Percentiles rank a stretch among this genome's conserved stretches.
phyloP scores from a whole-genome alignment of 225 moss, liverwort and hornwort genomes.

The Sphagnum contortum region DNA sequence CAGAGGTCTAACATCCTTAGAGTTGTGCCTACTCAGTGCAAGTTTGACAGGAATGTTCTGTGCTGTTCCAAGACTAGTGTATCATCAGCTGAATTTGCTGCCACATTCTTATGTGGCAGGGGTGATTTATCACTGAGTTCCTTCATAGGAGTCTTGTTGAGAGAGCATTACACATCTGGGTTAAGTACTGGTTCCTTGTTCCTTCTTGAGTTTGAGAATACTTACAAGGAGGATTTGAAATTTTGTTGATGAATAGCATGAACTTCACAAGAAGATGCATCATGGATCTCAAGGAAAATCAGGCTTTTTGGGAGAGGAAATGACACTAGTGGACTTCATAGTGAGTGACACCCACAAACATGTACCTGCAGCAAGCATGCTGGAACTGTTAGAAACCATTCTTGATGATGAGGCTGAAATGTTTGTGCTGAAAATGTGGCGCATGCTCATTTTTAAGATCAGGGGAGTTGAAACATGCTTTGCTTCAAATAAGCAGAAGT shows the following conservation, averaged over 20 bases:
- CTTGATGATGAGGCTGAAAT: conserved; percentile 96
- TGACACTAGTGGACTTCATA: conserved; percentile 82
- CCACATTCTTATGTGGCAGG: too few relatives aligned
- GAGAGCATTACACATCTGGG: too few relatives aligned
- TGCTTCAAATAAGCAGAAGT: conserved; percentile 39
- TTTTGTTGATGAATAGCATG: conserved; percentile 42
- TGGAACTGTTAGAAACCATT: conserved; percentile 75
- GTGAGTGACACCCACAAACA: conserved; percentile 93
- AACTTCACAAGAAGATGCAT: conserved; percentile 86
- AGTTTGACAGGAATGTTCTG: too few relatives aligned
- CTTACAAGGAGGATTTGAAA: too few relatives aligned
- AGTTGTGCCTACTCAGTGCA: too few relatives aligned
- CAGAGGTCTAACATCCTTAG: too few relatives aligned
- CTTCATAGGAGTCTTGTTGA: too few relatives aligned
- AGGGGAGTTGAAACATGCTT: conserved; percentile 91
- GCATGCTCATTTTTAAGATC: conserved; percentile 95
- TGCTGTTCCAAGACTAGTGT: too few relatives aligned
- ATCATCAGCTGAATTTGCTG: too few relatives aligned
- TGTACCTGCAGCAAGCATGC: conserved; percentile 74
- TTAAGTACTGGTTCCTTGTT: too few relatives aligned
- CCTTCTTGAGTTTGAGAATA: too few relatives aligned
- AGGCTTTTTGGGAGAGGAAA: conserved; percentile 94
- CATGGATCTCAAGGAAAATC: conserved; percentile 96
- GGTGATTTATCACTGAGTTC: too few relatives aligned
- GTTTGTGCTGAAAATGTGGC: conserved; percentile 98